phyloP scores from a whole-genome alignment of 2,329 filamentous ascomycete genomes.

The Xylariaceae sp. region DNA sequence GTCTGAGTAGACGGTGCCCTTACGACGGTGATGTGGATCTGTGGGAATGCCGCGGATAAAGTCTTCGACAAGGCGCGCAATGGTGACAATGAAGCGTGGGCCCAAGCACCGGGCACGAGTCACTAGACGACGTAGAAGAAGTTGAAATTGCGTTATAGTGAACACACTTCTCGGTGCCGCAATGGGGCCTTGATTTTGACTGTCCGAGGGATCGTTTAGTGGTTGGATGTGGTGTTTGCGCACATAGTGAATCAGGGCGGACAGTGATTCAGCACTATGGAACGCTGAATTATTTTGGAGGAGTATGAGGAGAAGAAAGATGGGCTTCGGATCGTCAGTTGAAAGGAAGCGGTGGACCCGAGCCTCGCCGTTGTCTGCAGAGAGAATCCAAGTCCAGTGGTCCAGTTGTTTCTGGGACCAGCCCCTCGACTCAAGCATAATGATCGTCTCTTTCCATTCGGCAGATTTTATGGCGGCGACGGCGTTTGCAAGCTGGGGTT shows the following conservation, averaged over 20 bases:
- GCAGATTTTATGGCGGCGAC: slow-evolving; percentile 16
- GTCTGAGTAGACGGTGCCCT: slow-evolving; percentile 19
- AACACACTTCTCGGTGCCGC: slow-evolving; percentile 7
- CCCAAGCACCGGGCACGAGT: slow-evolving; percentile 23
- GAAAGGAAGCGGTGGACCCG: slow-evolving; percentile 35
- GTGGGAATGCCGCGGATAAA: slow-evolving; percentile 28
- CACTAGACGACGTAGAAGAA: slow-evolving; percentile 25
- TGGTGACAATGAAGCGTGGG: slow-evolving; percentile 26
- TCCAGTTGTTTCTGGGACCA: slow-evolving; percentile 32
- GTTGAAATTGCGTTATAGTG: slow-evolving; percentile 18
- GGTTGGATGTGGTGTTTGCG: slow-evolving; percentile 14
- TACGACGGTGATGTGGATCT: slow-evolving; percentile 11
- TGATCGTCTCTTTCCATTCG: slow-evolving; percentile 31
- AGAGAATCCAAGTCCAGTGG: slow-evolving; percentile 41
- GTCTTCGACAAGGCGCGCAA: slow-evolving; percentile 28
- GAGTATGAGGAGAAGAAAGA: slow-evolving; percentile 37
- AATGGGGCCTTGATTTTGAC: background rate
- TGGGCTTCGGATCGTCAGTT: slow-evolving; percentile 32
- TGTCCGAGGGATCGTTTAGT: background rate
- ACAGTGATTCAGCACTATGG: slow-evolving; percentile 27
- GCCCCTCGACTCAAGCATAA: slow-evolving; percentile 30
- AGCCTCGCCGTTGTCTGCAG: slow-evolving; percentile 31
- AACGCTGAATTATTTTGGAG: slow-evolving; percentile 34
- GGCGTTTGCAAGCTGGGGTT: slow-evolving; percentile 12
- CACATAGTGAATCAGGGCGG: slow-evolving; percentile 33